Base-by-base conservation (phyloP, 306 rosid genomes). In the Adenanthera pavonina region DNA sequence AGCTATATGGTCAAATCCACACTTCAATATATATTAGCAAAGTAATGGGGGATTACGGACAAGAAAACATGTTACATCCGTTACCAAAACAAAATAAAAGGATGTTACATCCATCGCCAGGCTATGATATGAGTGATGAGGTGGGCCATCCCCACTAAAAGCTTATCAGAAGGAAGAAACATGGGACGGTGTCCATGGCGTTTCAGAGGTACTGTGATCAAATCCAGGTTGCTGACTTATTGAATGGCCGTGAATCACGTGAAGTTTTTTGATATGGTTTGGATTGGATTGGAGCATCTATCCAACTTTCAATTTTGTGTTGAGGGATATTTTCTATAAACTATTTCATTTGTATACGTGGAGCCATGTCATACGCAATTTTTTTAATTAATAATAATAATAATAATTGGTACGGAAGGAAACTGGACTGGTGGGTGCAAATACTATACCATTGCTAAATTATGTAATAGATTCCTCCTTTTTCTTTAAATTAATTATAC, bases 171-270 rank as follows among this genome's bases (percentile, higher is more conserved):
- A 51, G 12, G 10, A 43, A 12, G 69, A 60, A 43, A 25, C 79
- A 80, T 80, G 73, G 15, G 78, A 80, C 78, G 80, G 83, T 53
- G 72, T 6, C 13, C 25, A 14, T 72, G 72, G 16, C 6, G 40
- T 52, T 51, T 33, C 47, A 33, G 9, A 25, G 44, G 51, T 14
- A 51, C 69, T 30, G 69, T 75, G 56, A 75, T 75, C 74, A 69
- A 68, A 61, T 52, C 84, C 70, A 61, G 57, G 70, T 61, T 8
- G 77, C 81, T 81, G 60, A 54, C 76, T 65, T 3, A 2, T 4
- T 7, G 7, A 5, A 61, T 66, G 76, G 34, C 81, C 46, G 60
- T 79, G 72, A 57, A 66, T 70, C 80, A 52, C 69, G 75, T 78
- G 86, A 65, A 60, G 19, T 44, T 52, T 25, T 25, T 25, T 7